Base-by-base conservation (phyloP, 2,329 filamentous ascomycete genomes). In the Hymenoscyphus albidus region DNA sequence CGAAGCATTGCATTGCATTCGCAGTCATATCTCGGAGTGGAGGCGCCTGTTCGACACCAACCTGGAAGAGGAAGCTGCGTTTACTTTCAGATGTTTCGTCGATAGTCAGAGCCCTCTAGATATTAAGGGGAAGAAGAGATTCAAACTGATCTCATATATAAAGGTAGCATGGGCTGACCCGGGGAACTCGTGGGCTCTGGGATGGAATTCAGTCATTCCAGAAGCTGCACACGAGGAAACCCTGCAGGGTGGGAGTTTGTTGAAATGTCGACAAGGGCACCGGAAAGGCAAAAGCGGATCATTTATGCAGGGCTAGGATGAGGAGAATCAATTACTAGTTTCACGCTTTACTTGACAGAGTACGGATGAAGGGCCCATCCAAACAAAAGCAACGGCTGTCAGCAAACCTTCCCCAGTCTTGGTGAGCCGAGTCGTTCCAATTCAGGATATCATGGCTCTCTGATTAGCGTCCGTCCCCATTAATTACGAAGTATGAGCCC, bases 121-220 rank as follows among this genome's bases (percentile, higher is more conserved):
- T 57, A 57, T 57, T 57, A 31, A 38, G 27, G 54, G 32, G 54
- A 57, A 57, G 32, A 57, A 32, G 54, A 57, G 27, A 38, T n/a
- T 57, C 22, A 38, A n/a, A 27, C 27, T 31, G 27, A 57, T 27
- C 54, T 57, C 32, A 14, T 38, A 31, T 57, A 32, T 31, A 57
- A 12, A 16, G 27, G 54, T 3, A 35, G 32, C 32, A 57, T 48
- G 68, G 62, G 64, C 16, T 56, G 64, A 60, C 68, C 66, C 66
- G 69, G 67, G 66, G 59, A 64, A 65, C 68, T 70, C 70, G 68
- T 71, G 69, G 70, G 55, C 40, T 56, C 70, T 61, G 62, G 71
- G 71, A 71, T 70, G 44, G 61, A 59, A 66, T 64, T 61, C 67
- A 42, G 57, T 57, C 44, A 62, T 63, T 67, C 66, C 64, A 62